Conservation (phyloP, 768 basidiomycete species). For the Naganishia onofrii region DNA sequence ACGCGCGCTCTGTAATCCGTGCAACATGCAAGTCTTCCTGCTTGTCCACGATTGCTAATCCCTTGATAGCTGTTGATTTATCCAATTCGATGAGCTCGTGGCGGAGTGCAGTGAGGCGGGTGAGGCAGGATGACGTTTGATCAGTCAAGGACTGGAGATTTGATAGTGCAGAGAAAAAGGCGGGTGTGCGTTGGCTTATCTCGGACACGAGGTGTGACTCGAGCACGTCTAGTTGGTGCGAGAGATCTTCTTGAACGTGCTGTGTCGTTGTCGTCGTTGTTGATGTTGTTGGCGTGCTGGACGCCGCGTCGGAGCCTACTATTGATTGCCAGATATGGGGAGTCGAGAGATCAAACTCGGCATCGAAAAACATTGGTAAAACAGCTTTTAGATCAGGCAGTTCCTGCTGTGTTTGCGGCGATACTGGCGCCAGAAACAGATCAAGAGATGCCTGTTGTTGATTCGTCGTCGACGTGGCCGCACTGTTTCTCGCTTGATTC, state of each 20-base stretch:
- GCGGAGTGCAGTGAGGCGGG: constrained; percentile 71
- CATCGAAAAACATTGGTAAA: constrained; percentile 75
- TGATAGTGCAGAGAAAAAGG: constrained; percentile 92
- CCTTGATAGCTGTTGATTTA: constrained; percentile 70
- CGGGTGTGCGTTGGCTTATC: constrained; percentile 81
- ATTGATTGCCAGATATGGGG: constrained; percentile 70
- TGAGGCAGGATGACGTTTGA: constrained; percentile 78
- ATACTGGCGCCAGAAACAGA: not conserved
- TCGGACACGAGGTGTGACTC: constrained; percentile 93
- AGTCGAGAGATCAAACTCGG: constrained; percentile 75
- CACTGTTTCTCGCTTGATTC: constrained; percentile 7
- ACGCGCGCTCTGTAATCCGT: constrained; percentile 58
- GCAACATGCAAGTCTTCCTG: constrained; percentile 63
- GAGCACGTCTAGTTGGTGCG: constrained; percentile 85
- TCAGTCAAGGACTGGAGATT: constrained; percentile 90
- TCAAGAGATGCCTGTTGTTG: not conserved
- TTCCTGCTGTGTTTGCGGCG: not conserved
- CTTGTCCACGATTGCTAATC: constrained; percentile 65
- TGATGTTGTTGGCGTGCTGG: no score
- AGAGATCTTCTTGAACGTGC: constrained; percentile 83
- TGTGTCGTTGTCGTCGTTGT: constrained; percentile 22
- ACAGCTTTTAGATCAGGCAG: constrained; percentile 69
- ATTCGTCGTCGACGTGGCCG: not conserved
- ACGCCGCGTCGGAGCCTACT: constrained; percentile 32
- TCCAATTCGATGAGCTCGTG: constrained; percentile 71